phyloP scores from a whole-genome alignment of 140 eudicot species.

The Erigeron philadelphicus region DNA sequence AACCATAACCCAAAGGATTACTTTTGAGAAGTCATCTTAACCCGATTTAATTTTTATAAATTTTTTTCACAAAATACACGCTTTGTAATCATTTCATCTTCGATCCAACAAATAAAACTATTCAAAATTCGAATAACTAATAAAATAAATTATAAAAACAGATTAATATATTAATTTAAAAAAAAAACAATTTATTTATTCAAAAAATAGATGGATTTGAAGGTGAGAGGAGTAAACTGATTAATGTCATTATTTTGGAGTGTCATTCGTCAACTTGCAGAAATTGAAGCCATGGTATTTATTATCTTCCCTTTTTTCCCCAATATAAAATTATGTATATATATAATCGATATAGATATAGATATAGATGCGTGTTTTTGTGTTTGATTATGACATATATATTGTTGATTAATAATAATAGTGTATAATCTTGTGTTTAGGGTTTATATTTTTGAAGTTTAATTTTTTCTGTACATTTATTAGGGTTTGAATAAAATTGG shows the following conservation, averaged over 20 bases:
- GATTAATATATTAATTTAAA: neutral
- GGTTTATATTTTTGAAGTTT: conserved; percentile 9
- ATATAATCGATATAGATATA: neutral
- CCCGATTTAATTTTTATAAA: too few species aligned
- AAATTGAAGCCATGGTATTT: conserved; percentile 62
- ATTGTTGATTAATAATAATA: neutral
- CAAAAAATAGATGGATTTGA: conserved; percentile 36
- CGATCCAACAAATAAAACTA: too few species aligned
- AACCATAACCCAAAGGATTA: too few species aligned
- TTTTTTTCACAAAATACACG: too few species aligned
- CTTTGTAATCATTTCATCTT: too few species aligned
- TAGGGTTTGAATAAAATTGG: conserved; percentile 13
- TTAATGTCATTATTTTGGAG: conserved; percentile 68
- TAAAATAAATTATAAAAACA: neutral
- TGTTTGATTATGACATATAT: conserved; percentile 1
- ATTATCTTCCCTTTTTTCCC: neutral
- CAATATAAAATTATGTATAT: neutral
- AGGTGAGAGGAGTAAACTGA: conserved; percentile 36
- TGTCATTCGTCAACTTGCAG: conserved; percentile 59
- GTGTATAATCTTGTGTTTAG: conserved; percentile 13
- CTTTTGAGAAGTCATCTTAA: too few species aligned
- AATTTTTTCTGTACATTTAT: neutral
- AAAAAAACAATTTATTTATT: neutral
- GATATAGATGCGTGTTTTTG: neutral
- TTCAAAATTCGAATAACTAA: neutral